Conservation (phyloP, 306 rosid genomes). For the Trichosanthes truncata region DNA sequence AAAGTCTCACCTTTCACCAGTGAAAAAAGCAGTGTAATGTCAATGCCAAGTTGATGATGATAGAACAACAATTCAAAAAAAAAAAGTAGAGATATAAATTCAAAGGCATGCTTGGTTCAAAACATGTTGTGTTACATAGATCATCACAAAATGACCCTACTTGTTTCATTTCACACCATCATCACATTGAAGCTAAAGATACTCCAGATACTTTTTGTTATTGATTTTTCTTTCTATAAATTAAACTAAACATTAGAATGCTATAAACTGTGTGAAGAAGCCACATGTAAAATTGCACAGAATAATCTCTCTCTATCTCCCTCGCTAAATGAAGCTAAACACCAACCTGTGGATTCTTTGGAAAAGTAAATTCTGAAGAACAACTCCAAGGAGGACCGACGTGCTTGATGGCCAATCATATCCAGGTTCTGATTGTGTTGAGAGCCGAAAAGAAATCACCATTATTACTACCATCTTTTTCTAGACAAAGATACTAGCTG, state of each 20-base stretch:
- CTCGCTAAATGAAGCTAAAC: not conserved
- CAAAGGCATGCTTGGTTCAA: not conserved
- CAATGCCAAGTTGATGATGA: slow-evolving; percentile 4
- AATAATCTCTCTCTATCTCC: not conserved
- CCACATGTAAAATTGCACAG: not conserved
- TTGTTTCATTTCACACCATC: not conserved
- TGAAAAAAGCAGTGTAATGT: not conserved
- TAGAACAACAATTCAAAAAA: not conserved
- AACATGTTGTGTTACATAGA: not conserved
- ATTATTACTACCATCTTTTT: slow-evolving; percentile 24
- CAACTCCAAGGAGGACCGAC: not conserved
- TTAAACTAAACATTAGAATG: not conserved
- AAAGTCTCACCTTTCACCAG: slow-evolving; percentile 1
- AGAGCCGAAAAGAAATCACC: slow-evolving; percentile 1
- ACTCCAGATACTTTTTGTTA: not conserved
- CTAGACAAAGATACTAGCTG: slow-evolving; percentile 60
- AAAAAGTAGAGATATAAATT: not conserved
- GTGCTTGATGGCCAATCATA: not conserved
- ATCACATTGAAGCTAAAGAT: not conserved
- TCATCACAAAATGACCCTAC: slow-evolving; percentile 4
- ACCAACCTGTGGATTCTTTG: not conserved
- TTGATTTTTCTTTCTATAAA: slow-evolving; percentile 4
- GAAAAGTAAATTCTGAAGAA: not conserved
- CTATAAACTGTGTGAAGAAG: not conserved
- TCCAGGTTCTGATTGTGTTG: slow-evolving; percentile 16